A percentile compares a stretch with the other conserved stretches of the same genome.
These are phyloP conservation scores for Auricularia sp. DNA, from an alignment of 768 basidiomycete genomes.

Conservation along the genomic window DNA sequence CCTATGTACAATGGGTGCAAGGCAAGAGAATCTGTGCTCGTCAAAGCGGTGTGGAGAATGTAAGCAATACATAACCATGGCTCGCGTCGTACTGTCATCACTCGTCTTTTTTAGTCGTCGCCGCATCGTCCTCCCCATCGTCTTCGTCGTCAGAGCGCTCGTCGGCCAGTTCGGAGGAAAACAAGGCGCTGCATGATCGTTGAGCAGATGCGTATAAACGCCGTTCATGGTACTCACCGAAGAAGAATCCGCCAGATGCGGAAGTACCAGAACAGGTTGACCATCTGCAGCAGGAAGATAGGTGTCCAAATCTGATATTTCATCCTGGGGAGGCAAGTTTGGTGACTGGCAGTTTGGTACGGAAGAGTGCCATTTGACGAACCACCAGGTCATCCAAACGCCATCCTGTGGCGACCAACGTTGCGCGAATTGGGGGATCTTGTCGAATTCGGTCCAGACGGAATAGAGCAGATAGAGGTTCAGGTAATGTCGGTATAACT, in stretches of 20 bases:
- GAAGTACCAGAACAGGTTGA: conserved; percentile 93
- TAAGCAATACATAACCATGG: no score
- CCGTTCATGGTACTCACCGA: conserved; percentile 38
- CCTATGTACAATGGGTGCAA: no score
- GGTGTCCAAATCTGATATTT: conserved; percentile 71
- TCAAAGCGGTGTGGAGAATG: no score
- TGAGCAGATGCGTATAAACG: no score
- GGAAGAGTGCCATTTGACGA: not conserved
- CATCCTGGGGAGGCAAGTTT: conserved; percentile 36
- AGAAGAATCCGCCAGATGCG: conserved; percentile 69
- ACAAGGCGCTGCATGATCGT: conserved; percentile 38
- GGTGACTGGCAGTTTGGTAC: not conserved
- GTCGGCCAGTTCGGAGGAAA: conserved; percentile 42
- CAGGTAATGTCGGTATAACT: conserved; percentile 92
- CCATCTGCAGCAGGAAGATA: conserved; percentile 60
- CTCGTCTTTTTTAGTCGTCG: conserved; percentile 1
- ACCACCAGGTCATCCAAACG: conserved; percentile 58
- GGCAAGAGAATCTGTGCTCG: no score
- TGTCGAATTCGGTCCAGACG: conserved; percentile 67
- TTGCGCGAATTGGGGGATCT: conserved; percentile 58
- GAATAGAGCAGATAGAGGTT: conserved; percentile 84
- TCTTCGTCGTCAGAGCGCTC: conserved; percentile 60
- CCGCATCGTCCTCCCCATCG: conserved; percentile 41
- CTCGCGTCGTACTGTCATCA: not conserved
- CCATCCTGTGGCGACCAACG: conserved; percentile 54